Conservation (phyloP, 202 grass and related monocot genomes). For the Miscanthus sacchariflorus region DNA sequence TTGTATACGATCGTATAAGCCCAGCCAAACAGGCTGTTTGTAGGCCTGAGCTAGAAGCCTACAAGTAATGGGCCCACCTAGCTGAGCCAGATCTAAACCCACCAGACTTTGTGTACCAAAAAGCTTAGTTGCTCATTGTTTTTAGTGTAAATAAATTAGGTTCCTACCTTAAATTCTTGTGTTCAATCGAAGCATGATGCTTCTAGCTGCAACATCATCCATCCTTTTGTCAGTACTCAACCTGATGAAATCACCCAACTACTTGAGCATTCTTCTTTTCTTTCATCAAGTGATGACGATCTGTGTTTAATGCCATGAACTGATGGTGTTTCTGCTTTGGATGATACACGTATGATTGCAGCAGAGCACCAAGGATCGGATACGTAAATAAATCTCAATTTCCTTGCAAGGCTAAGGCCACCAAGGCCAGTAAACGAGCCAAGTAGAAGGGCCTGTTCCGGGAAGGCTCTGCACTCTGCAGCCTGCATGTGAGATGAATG, state of each 20-base stretch:
- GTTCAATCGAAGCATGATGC: not conserved
- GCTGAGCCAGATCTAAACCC: not conserved
- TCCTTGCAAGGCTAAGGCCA: not conserved
- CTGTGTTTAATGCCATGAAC: not conserved
- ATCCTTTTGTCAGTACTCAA: not conserved
- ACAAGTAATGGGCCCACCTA: not conserved
- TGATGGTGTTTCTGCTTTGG: constrained; percentile 23
- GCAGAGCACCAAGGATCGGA: constrained; percentile 23
- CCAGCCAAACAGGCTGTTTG: too few relatives aligned
- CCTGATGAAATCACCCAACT: not conserved
- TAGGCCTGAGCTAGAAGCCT: not conserved
- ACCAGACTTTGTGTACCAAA: not conserved
- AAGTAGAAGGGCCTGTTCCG: not conserved
- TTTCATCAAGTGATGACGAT: not conserved
- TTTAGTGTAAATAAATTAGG: not conserved
- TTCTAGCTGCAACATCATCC: not conserved
- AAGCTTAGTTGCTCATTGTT: not conserved
- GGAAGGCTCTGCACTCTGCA: constrained; percentile 8
- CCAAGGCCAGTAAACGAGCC: constrained; percentile 17
- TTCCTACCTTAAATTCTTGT: not conserved
- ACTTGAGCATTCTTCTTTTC: not conserved
- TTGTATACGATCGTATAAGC: too few relatives aligned
- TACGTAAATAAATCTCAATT: not conserved
- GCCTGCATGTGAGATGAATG: constrained; percentile 31
- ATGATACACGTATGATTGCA: not conserved